Base-by-base conservation (phyloP, 495 filamentous ascomycete genomes). In the Aspergillus egyptiacus region DNA sequence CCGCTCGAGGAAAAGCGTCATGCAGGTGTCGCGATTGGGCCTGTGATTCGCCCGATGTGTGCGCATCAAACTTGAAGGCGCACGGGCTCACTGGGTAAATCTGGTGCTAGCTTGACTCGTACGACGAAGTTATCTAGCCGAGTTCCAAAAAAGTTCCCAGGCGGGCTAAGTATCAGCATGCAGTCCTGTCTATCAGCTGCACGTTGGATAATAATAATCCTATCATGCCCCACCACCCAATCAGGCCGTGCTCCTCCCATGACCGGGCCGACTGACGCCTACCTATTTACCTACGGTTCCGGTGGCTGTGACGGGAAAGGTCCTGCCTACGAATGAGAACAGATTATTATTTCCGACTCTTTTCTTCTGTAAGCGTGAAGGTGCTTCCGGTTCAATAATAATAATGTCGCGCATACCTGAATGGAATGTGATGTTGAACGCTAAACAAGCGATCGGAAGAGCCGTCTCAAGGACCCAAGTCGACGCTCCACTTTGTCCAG, bases 161-260 rank as follows among this genome's bases (percentile, higher is more conserved):
- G 20, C 20, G 36, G 36, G 36, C 36, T 25, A 39, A 10, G n/a
- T n/a, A 28, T 10, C 25, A 28, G 25, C 25, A 10, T 10, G 44
- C 50, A 41, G 47, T 41, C 35, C 54, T 32, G 51, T 51, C 58
- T 56, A 61, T 61, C 58, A 56, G 52, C 58, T 61, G 58, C 58
- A 58, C 55, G 47, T 49, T 57, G 41, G 44, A 33, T 30, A 43
- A 43, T 31, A 43, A 43, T 19, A 43, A n/a, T n/a, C n/a, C n/a
- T n/a, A n/a, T n/a, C n/a, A n/a, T n/a, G n/a, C 40, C 28, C 41
- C 27, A 44, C 41, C 41, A 44, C 28, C 57, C 57, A 60, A 60
- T 60, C 51, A 57, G 14, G 38, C 36, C 13, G 44, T 23, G 46
- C 28, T 38, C 49, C 20, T 17, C 27, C 41, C 35, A 53, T 46